These are phyloP conservation scores for Acorus calamus DNA, from an alignment of 106 monocot species.

Conservation along the genomic window DNA sequence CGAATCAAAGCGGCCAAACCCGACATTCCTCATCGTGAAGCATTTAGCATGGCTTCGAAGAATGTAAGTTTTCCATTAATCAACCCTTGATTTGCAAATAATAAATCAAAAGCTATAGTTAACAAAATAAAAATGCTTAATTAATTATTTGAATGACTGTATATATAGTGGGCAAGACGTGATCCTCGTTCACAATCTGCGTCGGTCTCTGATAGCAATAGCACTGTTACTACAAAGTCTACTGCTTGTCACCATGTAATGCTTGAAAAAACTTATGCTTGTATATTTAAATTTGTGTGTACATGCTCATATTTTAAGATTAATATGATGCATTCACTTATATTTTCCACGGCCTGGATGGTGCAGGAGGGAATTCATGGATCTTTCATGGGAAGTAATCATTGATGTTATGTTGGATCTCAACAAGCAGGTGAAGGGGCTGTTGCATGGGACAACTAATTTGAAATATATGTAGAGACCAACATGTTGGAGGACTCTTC, in stretches of 20 bases:
- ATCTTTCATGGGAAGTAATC: conserved; percentile 23
- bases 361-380: conserved; percentile 29
- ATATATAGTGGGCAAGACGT: conserved; percentile 54
- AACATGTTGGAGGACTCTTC: no score
- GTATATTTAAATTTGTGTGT: not conserved
- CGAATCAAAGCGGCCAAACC: conserved; percentile 68
- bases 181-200: conserved; percentile 33
- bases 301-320: not conserved
- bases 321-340: not conserved
- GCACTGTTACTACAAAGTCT: conserved; percentile 3
- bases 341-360: not conserved
- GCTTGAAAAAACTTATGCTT: not conserved
- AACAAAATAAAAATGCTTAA: not conserved
- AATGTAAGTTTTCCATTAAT: conserved; percentile 27
- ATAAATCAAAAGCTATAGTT: not conserved
- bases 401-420: not conserved
- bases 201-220: conserved; percentile 21
- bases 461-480: no score
- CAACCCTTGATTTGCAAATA: no score
- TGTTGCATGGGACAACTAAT: no score
- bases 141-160: not conserved
- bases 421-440: no score
- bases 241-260: conserved; percentile 28
- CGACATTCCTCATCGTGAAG: conserved; percentile 65
- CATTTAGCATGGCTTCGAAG: conserved; percentile 83